Percentiles rank a stretch among this genome's conserved stretches.
These are phyloP conservation scores for Colletotrichum eremochloae DNA, from an alignment of 2,329 filamentous ascomycete species.

Conservation along the genomic window DNA sequence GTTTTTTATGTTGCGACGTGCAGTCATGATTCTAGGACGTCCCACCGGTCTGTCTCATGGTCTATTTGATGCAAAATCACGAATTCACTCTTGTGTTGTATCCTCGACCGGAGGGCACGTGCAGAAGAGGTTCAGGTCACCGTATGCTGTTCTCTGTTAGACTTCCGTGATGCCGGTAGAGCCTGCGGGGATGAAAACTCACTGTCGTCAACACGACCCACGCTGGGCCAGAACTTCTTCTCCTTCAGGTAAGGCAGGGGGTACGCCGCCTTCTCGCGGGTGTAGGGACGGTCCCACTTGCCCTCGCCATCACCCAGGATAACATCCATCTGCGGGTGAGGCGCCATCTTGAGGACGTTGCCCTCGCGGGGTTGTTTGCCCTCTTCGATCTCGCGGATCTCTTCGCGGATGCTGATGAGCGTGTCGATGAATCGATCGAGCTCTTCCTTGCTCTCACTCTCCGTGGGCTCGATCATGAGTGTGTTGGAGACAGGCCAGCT, in stretches of 20 bases:
- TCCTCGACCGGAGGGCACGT: constrained; percentile 89
- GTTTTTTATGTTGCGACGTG: constrained; percentile 10
- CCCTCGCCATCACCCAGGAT: constrained; percentile 68
- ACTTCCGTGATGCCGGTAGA: background rate
- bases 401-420: constrained; percentile 85
- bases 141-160: constrained; percentile 74
- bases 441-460: constrained; percentile 92
- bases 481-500: constrained; percentile 95
- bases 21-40: constrained; percentile 21
- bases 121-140: constrained; percentile 94
- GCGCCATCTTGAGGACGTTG: constrained; percentile 91
- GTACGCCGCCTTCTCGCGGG: constrained; percentile 86
- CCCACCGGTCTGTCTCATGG: constrained; percentile 19
- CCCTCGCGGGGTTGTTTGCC: constrained; percentile 79
- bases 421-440: constrained; percentile 94
- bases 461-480: constrained; percentile 97
- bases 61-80: constrained; percentile 30
- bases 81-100: constrained; percentile 55
- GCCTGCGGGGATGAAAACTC: constrained; percentile 55
- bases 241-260: constrained; percentile 85
- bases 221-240: constrained; percentile 98
- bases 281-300: constrained; percentile 87
- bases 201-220: constrained; percentile 91
- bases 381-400: constrained; percentile 87
- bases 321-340: constrained; percentile 87